These are phyloP conservation scores for Pichia sp. DNA, from an alignment of 1,139 yeast genomes.

Conservation along the genomic window DNA sequence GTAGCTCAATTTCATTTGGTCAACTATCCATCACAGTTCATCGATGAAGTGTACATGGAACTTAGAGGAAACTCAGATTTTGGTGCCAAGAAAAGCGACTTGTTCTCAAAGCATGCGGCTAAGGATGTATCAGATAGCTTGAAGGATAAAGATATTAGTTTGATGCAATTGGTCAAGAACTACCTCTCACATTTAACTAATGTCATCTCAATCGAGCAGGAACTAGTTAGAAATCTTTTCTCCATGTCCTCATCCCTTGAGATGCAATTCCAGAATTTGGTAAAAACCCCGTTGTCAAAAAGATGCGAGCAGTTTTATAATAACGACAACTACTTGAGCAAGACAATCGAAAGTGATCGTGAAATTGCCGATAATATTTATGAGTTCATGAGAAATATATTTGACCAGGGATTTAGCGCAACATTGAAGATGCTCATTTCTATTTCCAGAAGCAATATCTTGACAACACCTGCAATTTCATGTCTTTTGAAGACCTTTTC, in stretches of 20 bases:
- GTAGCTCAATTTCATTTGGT: conserved; percentile 16
- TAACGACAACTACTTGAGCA: conserved; percentile 14
- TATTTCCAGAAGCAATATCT: conserved; percentile 30
- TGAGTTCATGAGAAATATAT: conserved; percentile 44
- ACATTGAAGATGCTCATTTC: conserved; percentile 32
- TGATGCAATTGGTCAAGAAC: conserved; percentile 1
- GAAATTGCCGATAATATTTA: conserved; percentile 48
- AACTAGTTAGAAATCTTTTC: conserved; percentile 57
- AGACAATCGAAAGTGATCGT: conserved; percentile 42
- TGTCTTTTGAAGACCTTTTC: conserved; percentile 34
- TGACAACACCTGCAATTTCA: conserved; percentile 38
- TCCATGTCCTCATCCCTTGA: conserved; percentile 50
- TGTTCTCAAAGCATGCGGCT: conserved; percentile 12
- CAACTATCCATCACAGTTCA: conserved; percentile 17
- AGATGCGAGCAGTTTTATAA: conserved; percentile 24
- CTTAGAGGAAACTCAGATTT: conserved; percentile 9
- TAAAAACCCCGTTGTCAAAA: conserved; percentile 36
- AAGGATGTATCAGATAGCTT: too few species aligned
- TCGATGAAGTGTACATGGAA: conserved; percentile 11
- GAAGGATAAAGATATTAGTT: too few species aligned
- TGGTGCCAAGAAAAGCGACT: conserved; percentile 7
- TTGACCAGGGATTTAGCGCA: conserved; percentile 45
- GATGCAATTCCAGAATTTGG: conserved; percentile 41
- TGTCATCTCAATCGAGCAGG: conserved; percentile 49
- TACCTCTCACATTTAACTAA: conserved; percentile 7